A percentile compares a stretch with the other conserved stretches of the same genome.
These are phyloP conservation scores for barley (Hordeum vulgare) DNA, from an alignment of 176 grass and related monocot genomes.

Conservation along the genomic window DNA sequence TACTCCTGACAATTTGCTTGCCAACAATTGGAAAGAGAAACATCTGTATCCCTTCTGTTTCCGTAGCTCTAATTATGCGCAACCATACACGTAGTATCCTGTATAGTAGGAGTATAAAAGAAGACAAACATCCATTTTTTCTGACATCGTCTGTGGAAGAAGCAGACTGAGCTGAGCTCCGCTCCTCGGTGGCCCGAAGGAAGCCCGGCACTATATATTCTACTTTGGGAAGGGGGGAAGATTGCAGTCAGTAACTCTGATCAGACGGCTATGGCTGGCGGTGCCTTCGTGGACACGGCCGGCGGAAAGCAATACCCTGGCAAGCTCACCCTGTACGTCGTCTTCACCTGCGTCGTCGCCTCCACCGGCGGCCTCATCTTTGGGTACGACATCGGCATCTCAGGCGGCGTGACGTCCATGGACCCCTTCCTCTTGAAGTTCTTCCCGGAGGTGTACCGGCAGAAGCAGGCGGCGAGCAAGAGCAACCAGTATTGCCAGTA, in stretches of 20 bases:
- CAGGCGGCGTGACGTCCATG: slow-evolving; percentile 42
- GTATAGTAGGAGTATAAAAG: too few species aligned
- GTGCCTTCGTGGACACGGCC: slow-evolving; percentile 38
- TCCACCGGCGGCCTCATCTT: slow-evolving; percentile 84
- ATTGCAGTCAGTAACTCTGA: neutral
- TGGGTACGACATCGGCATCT: slow-evolving; percentile 84
- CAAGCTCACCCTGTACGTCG: slow-evolving; percentile 65
- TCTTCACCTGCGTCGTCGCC: slow-evolving; percentile 70
- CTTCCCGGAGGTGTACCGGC: slow-evolving; percentile 25
- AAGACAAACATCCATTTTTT: neutral
- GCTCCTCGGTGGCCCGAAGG: neutral
- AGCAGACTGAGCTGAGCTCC: neutral
- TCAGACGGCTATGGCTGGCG: slow-evolving; percentile 45
- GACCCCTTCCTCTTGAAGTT: slow-evolving; percentile 24
- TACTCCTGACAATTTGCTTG: neutral
- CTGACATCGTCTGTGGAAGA: neutral
- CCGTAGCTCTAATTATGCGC: too few species aligned
- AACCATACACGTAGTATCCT: too few species aligned
- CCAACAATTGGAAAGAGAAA: neutral
- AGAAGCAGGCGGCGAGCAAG: neutral
- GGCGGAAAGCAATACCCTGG: slow-evolving; percentile 59
- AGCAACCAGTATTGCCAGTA: slow-evolving; percentile 10
- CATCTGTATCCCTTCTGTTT: too few species aligned
- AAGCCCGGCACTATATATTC: neutral
- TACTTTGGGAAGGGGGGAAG: neutral